Percentiles rank a stretch among this genome's conserved stretches.
phyloP scores from a whole-genome alignment of 1,284 basidiomycete genomes.

The Rhodotorula sp. region DNA sequence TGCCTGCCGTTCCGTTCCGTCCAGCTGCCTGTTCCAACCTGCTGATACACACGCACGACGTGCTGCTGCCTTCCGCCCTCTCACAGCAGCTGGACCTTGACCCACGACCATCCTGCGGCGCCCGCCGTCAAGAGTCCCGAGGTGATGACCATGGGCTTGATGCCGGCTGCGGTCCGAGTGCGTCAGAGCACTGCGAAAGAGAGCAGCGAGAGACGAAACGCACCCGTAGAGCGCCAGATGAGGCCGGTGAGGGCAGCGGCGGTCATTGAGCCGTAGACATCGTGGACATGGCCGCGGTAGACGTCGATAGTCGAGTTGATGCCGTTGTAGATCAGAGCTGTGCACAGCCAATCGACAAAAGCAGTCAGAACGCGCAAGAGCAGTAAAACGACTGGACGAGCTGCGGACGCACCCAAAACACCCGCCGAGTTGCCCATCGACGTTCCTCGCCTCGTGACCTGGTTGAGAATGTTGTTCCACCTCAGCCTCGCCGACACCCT shows the following conservation, averaged over 20 bases:
- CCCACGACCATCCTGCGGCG: conserved; percentile 43
- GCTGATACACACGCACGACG: not conserved
- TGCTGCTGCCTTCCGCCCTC: not conserved
- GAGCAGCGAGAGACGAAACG: conserved; percentile 45
- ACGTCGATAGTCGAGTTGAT: conserved; percentile 92
- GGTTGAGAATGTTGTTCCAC: conserved; percentile 95
- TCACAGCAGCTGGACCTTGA: conserved; percentile 43
- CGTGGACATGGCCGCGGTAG: conserved; percentile 79
- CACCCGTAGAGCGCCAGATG: conserved; percentile 91
- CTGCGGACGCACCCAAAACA: conserved; percentile 69
- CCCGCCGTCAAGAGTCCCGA: conserved; percentile 73
- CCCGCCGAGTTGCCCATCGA: conserved; percentile 99
- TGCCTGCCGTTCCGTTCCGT: not conserved
- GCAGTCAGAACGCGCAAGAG: conserved; percentile 39
- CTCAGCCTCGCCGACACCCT: conserved; percentile 61
- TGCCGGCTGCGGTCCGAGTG: conserved; percentile 65
- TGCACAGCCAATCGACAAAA: not conserved
- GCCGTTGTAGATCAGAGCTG: conserved; percentile 93
- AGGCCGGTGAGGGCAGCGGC: conserved; percentile 89
- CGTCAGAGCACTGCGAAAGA: conserved; percentile 27
- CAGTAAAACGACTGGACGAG: not conserved
- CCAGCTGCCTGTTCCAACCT: not conserved
- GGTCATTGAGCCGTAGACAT: conserved; percentile 82
- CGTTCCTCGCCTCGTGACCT: conserved; percentile 90
- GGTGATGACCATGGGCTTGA: conserved; percentile 81